Evolutionary conservation across 1,284 basidiomycete species (phyloP).

Genomic region (Paramarasmius palmivorus): DNA sequence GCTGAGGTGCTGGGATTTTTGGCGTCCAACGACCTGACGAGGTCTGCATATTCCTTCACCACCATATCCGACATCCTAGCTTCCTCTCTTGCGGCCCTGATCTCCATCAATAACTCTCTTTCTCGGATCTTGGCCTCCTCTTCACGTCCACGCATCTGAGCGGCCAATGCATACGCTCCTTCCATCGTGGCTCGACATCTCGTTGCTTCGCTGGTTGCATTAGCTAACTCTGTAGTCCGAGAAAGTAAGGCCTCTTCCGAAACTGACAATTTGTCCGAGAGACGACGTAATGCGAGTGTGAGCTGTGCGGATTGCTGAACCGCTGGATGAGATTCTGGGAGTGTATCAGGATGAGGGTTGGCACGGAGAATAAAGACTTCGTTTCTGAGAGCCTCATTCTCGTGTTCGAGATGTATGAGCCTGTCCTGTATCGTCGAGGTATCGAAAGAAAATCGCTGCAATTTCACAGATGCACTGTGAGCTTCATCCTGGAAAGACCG

Average conservation of each 20-base stretch:
- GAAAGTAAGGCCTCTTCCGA: constrained; percentile 55
- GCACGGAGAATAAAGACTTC: constrained; percentile 56
- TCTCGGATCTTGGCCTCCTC: constrained; percentile 50
- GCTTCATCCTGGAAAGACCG: constrained; percentile 59
- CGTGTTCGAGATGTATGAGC: constrained; percentile 47
- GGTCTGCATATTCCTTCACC: constrained; percentile 67
- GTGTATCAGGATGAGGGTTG: constrained; percentile 42
- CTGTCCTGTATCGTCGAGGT: constrained; percentile 49
- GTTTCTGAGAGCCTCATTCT: constrained; percentile 53
- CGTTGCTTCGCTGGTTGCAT: constrained; percentile 40
- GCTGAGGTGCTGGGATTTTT: constrained; percentile 22
- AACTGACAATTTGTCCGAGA: constrained; percentile 63
- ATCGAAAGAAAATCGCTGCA: constrained; percentile 63
- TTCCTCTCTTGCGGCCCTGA: constrained; percentile 54
- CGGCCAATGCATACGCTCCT: constrained; percentile 51
- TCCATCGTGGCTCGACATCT: constrained; percentile 47
- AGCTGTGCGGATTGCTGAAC: constrained; percentile 59
- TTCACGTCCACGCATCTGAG: constrained; percentile 48
- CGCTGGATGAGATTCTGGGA: constrained; percentile 39
- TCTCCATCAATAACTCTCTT: constrained; percentile 42
- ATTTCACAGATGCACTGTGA: constrained; percentile 59
- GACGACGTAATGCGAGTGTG: constrained; percentile 62
- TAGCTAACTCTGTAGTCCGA: constrained; percentile 48
- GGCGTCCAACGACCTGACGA: constrained; percentile 62
- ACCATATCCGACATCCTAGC: constrained; percentile 61